Conservation (phyloP, 2,329 filamentous ascomycete genomes). For the Verruconis gallopava region DNA sequence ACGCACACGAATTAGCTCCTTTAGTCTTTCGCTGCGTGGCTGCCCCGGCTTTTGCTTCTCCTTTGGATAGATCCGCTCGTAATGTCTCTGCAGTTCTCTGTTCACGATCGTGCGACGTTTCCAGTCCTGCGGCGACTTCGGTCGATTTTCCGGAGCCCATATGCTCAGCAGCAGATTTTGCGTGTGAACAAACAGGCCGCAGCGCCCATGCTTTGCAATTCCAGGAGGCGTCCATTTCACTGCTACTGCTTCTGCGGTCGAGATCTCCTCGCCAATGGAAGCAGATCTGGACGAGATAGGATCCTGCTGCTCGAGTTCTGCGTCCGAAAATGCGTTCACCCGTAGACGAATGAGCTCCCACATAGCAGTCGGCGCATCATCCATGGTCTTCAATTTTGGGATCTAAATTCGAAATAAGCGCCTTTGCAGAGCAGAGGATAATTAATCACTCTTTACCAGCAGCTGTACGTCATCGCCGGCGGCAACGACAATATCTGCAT, state of each 20-base stretch:
- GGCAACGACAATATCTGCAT: not conserved
- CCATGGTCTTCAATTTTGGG: conserved; percentile 21
- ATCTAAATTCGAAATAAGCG: conserved; percentile 17
- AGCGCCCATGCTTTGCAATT: conserved; percentile 40
- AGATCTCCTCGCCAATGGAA: conserved; percentile 47
- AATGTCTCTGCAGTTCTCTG: conserved; percentile 28
- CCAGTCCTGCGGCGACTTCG: conserved; percentile 34
- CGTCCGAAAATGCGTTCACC: conserved; percentile 38
- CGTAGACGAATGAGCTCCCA: conserved; percentile 28
- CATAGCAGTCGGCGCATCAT: conserved; percentile 18
- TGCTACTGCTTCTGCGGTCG: conserved; percentile 34
- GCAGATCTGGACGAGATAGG: conserved; percentile 35
- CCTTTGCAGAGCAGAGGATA: not conserved
- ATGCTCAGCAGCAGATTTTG: conserved; percentile 43
- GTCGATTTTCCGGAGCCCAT: conserved; percentile 35
- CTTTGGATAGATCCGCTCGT: conserved; percentile 14
- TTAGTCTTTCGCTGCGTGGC: conserved; percentile 2
- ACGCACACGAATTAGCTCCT: conserved; percentile 3
- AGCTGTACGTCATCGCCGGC: not conserved
- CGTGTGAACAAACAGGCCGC: conserved; percentile 42
- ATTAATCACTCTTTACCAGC: not conserved
- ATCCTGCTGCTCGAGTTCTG: conserved; percentile 33
- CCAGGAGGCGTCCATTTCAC: conserved; percentile 46
- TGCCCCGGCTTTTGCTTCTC: not conserved
- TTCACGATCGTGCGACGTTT: conserved; percentile 41